Evolutionary conservation across 1,284 basidiomycete species (phyloP).

Genomic region (Mycena citricolor): DNA sequence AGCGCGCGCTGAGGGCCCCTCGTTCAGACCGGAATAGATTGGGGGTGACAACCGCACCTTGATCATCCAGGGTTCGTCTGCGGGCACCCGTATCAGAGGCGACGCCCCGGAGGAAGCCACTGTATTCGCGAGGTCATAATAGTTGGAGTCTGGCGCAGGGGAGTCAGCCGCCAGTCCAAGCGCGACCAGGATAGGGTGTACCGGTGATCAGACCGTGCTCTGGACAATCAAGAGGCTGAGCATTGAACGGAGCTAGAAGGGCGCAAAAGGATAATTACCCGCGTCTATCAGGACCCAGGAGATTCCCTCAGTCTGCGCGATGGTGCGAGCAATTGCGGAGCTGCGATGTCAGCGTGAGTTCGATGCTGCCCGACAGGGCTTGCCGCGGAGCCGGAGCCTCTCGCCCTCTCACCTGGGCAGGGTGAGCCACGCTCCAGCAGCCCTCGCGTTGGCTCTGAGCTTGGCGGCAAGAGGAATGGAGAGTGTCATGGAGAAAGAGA

Average conservation of each 20-base stretch:
- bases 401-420: slow-evolving; percentile 28
- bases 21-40: not conserved
- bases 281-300: slow-evolving; percentile 31
- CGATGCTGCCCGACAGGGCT: not conserved
- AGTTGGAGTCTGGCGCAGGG: slow-evolving; percentile 24
- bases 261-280: slow-evolving; percentile 17
- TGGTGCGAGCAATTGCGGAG: slow-evolving; percentile 28
- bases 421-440: slow-evolving; percentile 30
- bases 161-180: not conserved
- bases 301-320: slow-evolving; percentile 25
- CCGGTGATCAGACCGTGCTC: slow-evolving; percentile 31
- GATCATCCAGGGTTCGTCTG: slow-evolving; percentile 31
- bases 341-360: slow-evolving; percentile 10
- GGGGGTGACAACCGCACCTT: slow-evolving; percentile 17
- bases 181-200: slow-evolving; percentile 2
- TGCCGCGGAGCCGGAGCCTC: not conserved
- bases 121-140: slow-evolving; percentile 28
- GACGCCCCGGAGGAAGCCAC: slow-evolving; percentile 28
- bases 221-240: slow-evolving; percentile 3
- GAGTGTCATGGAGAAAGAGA: slow-evolving; percentile 28
- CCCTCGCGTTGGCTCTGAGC: slow-evolving; percentile 23
- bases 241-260: not conserved
- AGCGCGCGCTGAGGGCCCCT: slow-evolving; percentile 25
- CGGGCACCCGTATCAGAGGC: slow-evolving; percentile 30
- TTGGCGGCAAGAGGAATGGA: slow-evolving; percentile 27